Evolutionary conservation across 306 rosid genomes (phyloP).

Genomic region (Corylus avellana): DNA sequence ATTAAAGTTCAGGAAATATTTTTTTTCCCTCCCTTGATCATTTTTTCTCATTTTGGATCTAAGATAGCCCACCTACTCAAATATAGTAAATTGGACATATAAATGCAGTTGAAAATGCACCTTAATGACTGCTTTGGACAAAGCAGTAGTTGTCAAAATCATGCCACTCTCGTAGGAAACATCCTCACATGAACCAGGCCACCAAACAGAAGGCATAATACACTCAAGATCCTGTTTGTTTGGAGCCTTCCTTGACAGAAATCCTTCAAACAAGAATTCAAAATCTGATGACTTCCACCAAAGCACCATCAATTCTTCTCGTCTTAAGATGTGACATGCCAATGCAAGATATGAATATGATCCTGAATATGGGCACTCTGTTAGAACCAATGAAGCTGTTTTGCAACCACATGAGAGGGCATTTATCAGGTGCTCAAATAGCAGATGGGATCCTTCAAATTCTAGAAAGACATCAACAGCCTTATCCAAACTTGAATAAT

Average conservation of each 20-base stretch:
- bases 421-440: slow-evolving; percentile 71
- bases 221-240: slow-evolving; percentile 91
- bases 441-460: slow-evolving; percentile 62
- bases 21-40: not conserved
- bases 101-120: slow-evolving; percentile 40
- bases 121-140: slow-evolving; percentile 82
- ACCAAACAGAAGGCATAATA: slow-evolving; percentile 94
- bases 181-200: slow-evolving; percentile 94
- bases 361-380: slow-evolving; percentile 88
- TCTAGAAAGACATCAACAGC: slow-evolving; percentile 70
- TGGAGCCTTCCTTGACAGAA: slow-evolving; percentile 79
- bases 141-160: slow-evolving; percentile 79
- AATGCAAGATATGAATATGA: slow-evolving; percentile 87
- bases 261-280: slow-evolving; percentile 86
- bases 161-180: slow-evolving; percentile 69
- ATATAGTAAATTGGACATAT: not conserved
- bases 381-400: slow-evolving; percentile 57
- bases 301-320: slow-evolving; percentile 85
- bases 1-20: not conserved
- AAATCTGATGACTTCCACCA: slow-evolving; percentile 95
- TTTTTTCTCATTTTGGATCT: not conserved
- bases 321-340: slow-evolving; percentile 75
- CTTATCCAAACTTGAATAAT: slow-evolving; percentile 78
- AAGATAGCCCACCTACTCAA: too few relatives aligned
- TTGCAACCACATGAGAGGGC: slow-evolving; percentile 80